These are phyloP conservation scores for Paramyrothecium sp. DNA, from an alignment of 2,329 filamentous ascomycete genomes.

Conservation along the genomic window DNA sequence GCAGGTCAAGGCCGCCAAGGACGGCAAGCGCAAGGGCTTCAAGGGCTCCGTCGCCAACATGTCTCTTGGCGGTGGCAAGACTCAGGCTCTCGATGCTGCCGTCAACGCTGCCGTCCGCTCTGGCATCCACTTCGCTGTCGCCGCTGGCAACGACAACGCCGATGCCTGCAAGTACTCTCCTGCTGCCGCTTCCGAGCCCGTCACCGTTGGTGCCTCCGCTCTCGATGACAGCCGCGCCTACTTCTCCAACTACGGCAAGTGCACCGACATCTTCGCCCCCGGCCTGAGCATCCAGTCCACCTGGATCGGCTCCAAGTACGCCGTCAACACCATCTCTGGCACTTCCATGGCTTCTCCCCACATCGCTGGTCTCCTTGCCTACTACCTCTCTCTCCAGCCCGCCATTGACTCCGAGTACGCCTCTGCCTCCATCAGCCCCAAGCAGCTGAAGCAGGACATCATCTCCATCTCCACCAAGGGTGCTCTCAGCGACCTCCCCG, in stretches of 20 bases:
- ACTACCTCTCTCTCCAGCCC: constrained; percentile 96
- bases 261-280: constrained; percentile 98
- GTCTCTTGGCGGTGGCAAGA: constrained; percentile 98
- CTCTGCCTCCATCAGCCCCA: constrained; percentile 84
- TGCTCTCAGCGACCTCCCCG: constrained; percentile 78
- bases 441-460: constrained; percentile 88
- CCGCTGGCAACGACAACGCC: constrained; percentile 97
- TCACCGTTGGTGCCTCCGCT: constrained; percentile 94
- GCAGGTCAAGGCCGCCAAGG: constrained; percentile 76
- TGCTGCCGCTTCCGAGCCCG: constrained; percentile 83
- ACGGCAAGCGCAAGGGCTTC: constrained; percentile 91
- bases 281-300: constrained; percentile 96
- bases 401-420: constrained; percentile 86
- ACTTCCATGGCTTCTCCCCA: constrained; percentile 99
- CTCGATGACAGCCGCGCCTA: constrained; percentile 95
- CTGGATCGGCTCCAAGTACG: constrained; percentile 96
- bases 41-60: constrained; percentile 99
- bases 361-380: constrained; percentile 92
- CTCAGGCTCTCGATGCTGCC: constrained; percentile 81
- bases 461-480: constrained; percentile 79
- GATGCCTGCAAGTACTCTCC: constrained; percentile 99
- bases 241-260: constrained; percentile 99
- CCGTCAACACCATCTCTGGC: constrained; percentile 98
- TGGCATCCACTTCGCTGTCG: constrained; percentile 96
- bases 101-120: constrained; percentile 91